Evolutionary conservation across 2,329 filamentous ascomycete genomes (phyloP).

Genomic region (Xylariaceae sp.): DNA sequence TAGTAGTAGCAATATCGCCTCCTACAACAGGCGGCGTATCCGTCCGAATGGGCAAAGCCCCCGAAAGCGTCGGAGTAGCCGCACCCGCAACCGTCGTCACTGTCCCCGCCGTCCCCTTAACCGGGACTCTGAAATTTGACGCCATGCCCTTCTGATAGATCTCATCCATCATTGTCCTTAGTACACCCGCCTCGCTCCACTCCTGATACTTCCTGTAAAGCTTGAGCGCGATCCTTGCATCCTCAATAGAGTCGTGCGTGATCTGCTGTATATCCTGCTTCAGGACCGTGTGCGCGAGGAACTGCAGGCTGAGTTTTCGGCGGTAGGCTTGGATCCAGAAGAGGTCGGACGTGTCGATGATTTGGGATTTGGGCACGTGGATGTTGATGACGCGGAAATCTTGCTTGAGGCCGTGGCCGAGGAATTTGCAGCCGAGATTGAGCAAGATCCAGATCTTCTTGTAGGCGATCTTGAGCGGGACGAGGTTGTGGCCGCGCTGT

Average conservation of each 20-base stretch:
- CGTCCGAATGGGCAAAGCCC: conserved; percentile 18
- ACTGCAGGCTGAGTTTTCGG: conserved; percentile 85
- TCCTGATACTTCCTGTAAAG: conserved; percentile 88
- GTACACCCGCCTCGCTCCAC: conserved; percentile 78
- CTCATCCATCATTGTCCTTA: conserved; percentile 79
- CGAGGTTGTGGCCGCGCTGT: conserved; percentile 70
- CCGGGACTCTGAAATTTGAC: conserved; percentile 54
- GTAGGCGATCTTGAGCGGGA: conserved; percentile 86
- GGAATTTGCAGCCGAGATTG: conserved; percentile 88
- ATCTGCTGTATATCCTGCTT: conserved; percentile 92
- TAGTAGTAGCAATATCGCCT: neutral
- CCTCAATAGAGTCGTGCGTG: conserved; percentile 92
- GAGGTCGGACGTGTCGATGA: conserved; percentile 89
- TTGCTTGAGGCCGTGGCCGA: conserved; percentile 88
- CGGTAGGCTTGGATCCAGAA: conserved; percentile 79
- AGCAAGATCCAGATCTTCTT: conserved; percentile 97
- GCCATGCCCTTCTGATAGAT: conserved; percentile 68
- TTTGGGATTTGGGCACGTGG: conserved; percentile 82
- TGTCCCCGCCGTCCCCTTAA: conserved; percentile 21
- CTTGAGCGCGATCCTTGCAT: conserved; percentile 84
- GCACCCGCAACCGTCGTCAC: conserved; percentile 18
- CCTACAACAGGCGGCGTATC: conserved; percentile 27
- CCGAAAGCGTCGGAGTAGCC: conserved; percentile 26
- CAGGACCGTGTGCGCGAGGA: conserved; percentile 85
- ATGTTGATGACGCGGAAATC: conserved; percentile 99